Base-by-base conservation (phyloP, 2,329 filamentous ascomycete species). In the Colletotrichum musae region DNA sequence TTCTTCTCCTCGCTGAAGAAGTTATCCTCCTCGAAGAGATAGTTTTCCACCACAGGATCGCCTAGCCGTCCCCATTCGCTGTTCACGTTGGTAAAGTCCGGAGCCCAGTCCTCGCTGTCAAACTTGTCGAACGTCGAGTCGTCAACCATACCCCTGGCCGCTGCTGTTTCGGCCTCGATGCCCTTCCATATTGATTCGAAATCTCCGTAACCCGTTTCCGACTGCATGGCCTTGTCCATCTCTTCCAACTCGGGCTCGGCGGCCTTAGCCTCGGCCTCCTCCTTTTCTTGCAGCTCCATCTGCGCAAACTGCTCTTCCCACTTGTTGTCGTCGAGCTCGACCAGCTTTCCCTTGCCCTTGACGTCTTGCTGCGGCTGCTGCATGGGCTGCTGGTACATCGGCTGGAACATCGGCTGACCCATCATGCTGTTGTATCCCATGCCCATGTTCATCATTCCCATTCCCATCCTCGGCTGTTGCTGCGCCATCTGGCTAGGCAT, bases 221-320 rank as follows among this genome's bases (percentile, higher is more conserved):
- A 89, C 77, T 91, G 85, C 75, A 91, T 80, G 36, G 85, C 80
- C 76, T 85, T 81, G 86, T 98, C 95, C 85, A 97, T 89, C 81
- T 94, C 89, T 81, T 97, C 91, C 75, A 98, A 87, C 85, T 98
- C 95, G 70, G 89, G 88, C 84, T 97, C 94, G 32, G 91, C 90
- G 48, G 91, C 91, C 45, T 81, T 80, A 63, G 84, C 84, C 74
- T 86, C 84, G 61, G 83, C 80, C 58, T 86, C 84, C 71, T 86
- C 80, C 74, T 87, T 82, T 76, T 91, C 88, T 70, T 91, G 85
- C 71, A 92, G 83, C 78, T 95, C 94, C 78, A 98, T 91, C 80
- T 96, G 90, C 66, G 94, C 93, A 80, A 99, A 99, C 80, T 98
- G 94, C 75, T 94, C 94, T 81, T 98, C 95, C 96, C 96, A 98